Base-by-base conservation (phyloP, 2,329 filamentous ascomycete genomes). In the Fusarium oxysporum region DNA sequence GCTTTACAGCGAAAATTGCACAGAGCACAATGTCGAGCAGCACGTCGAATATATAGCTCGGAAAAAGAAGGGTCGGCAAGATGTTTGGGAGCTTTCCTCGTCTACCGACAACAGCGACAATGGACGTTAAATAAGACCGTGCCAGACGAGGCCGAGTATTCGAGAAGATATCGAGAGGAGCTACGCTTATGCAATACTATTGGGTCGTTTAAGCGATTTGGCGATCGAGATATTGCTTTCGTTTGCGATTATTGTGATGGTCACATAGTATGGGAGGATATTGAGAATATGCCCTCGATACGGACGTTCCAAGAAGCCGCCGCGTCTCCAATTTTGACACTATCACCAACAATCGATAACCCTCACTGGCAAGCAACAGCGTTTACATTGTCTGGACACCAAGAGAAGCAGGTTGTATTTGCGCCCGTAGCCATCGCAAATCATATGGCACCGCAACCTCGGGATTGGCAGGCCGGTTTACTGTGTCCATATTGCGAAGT, bases 161-260 rank as follows among this genome's bases (percentile, higher is more conserved):
- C 79, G 50, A 76, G 80, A 30, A 79, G 80, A 32, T 82, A 83
- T 53, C 78, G 86, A 21, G 86, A 88, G 65, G 87, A 88, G 77
- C 81, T 89, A 9, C 81, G 82, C 35, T 80, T 83, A 30, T 90
- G 88, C 79, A 87, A 87, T 72, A 77, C 79, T 8, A 82, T 88
- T 5, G 89, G 89, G n/a, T 82, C 83, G 33, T 90, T 90, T 68
- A 86, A 89, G 79, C 84, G 87, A 19, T 86, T 90, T 58, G 86
- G 85, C 45, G 85, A 89, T 37, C 77, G 80, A 43, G 88, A 90
- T 67, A 83, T 89, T 53, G 88, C 86, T 12, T 90, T 90, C 74
- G 82, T 89, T 12, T 91, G 89, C 81, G 88, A 91, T 80, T 90
- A 86, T 76, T 90, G 89, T 80, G 88, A 90, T 76, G 89, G 89